Evolutionary conservation across 1,284 basidiomycete genomes (phyloP), one percentile per base, ranked within the genome.

Genomic region (Trametes sp.): DNA sequence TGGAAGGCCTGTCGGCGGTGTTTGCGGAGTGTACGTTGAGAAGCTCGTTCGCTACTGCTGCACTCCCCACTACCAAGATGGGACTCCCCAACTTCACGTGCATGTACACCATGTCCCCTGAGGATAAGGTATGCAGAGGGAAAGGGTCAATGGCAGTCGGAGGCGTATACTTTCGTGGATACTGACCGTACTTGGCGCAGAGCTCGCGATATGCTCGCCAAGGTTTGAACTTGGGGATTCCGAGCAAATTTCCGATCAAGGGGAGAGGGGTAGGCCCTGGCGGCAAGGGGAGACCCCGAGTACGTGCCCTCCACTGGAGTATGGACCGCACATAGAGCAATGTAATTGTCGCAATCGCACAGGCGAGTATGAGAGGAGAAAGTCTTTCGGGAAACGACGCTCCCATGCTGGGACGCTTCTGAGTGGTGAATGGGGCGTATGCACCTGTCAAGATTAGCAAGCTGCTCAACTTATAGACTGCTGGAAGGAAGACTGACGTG

Each of bases 21-120:
- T 58, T 57, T 5, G 44, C 38, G 1, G 59, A 63, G 3, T 62
- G 63, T 24, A 54, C 61, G 13, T 67, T 61, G 10, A 70, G 61
- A 8, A 65, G 44, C 21, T 70, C 69, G 19, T 41, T 21, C 5
- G 65, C 59, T 0, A 57, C 52, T 16, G 57, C 13, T 3, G 38
- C 44, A 7, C 58, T 65, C n/a, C 64, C 61, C 24, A 69, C 9
- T 19, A 69, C 46, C 14, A 64, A 24, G 2, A 63, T 33, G 13
- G 41, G 13, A 7, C 35, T 14, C 4, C 65, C 59, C 11, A 53
- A n/a, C n/a, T n/a, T n/a, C 0, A 53, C 42, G 6, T 38, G 29
- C 24, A 59, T 21, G 5, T 53, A 53, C 1, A 59, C 31, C 23
- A 59, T 13, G 11, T 28, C 45, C 4, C 38, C 44, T 14, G 28